Evolutionary conservation across 192 early-diverging fungal genomes (phyloP).

Genomic region (Spinellus fusiger): DNA sequence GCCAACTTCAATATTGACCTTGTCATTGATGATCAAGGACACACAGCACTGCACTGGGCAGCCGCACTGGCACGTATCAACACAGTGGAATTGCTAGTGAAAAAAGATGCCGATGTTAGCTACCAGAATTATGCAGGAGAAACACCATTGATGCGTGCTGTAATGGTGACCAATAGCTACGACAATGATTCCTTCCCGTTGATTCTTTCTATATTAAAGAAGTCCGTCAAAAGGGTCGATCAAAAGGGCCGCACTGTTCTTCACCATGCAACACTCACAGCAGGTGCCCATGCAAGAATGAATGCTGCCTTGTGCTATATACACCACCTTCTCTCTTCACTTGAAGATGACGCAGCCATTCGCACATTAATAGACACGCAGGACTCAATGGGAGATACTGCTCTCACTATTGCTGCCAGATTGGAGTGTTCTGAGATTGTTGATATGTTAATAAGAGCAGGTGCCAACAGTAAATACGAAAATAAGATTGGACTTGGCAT

Average conservation of each 20-base stretch:
- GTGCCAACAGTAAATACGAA: conserved; percentile 64
- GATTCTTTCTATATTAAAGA: conserved; percentile 63
- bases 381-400: conserved; percentile 78
- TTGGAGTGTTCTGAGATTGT: conserved; percentile 63
- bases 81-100: conserved; percentile 72
- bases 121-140: conserved; percentile 76
- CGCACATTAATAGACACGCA: conserved; percentile 44
- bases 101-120: conserved; percentile 63
- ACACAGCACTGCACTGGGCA: conserved; percentile 94
- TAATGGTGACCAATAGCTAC: conserved; percentile 81
- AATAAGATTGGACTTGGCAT: conserved; percentile 78
- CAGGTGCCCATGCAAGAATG: conserved; percentile 58
- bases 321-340: conserved; percentile 57
- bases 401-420: conserved; percentile 84
- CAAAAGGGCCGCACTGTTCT: conserved; percentile 70
- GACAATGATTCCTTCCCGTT: conserved; percentile 69
- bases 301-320: conserved; percentile 72
- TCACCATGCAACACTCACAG: conserved; percentile 80
- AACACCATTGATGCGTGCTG: conserved; percentile 82
- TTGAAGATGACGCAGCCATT: conserved; percentile 17
- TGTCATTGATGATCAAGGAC: conserved; percentile 89
- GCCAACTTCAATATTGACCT: conserved; percentile 70
- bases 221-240: conserved; percentile 67
- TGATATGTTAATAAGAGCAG: conserved; percentile 65
- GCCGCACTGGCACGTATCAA: conserved; percentile 75